Evolutionary conservation across 768 basidiomycete species (phyloP).

Genomic region (Mycena rosella): DNA sequence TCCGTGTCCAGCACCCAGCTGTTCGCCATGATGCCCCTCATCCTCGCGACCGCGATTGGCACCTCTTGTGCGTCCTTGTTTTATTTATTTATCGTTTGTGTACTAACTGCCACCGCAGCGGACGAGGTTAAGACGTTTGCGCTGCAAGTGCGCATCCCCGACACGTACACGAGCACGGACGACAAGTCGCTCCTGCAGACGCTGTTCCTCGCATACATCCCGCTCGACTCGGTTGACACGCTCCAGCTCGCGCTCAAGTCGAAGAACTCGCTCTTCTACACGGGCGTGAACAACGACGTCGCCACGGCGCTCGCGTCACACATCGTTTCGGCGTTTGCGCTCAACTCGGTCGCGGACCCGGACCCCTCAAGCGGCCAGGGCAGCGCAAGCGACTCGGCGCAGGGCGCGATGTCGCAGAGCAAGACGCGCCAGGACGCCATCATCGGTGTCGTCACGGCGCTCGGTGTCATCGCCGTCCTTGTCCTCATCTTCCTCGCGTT

Average conservation of each 20-base stretch:
- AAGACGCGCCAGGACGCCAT: slow-evolving; percentile 84
- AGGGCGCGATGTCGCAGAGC: slow-evolving; percentile 48
- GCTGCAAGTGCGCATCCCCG: slow-evolving; percentile 78
- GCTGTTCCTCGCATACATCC: slow-evolving; percentile 80
- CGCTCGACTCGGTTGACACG: slow-evolving; percentile 61
- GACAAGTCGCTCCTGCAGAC: slow-evolving; percentile 73
- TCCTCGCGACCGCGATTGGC: slow-evolving; percentile 50
- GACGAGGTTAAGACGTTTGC: slow-evolving; percentile 61
- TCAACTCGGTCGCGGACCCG: slow-evolving; percentile 62
- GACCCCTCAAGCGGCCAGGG: slow-evolving; percentile 35
- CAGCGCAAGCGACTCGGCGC: slow-evolving; percentile 36
- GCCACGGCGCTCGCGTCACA: slow-evolving; percentile 70
- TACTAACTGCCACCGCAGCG: slow-evolving; percentile 36
- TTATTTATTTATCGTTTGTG: slow-evolving; percentile 14
- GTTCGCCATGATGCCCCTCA: slow-evolving; percentile 74
- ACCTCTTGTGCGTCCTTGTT: slow-evolving; percentile 46
- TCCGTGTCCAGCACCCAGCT: slow-evolving; percentile 78
- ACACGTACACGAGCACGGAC: slow-evolving; percentile 58
- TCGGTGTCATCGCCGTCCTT: slow-evolving; percentile 83
- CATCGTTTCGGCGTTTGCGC: slow-evolving; percentile 76
- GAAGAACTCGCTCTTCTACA: slow-evolving; percentile 75
- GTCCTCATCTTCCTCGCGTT: slow-evolving; percentile 81
- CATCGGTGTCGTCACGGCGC: slow-evolving; percentile 88
- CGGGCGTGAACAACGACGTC: slow-evolving; percentile 56
- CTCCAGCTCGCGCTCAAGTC: slow-evolving; percentile 75